Conservation (phyloP, 306 rosid species). For the Sophora flavescens region DNA sequence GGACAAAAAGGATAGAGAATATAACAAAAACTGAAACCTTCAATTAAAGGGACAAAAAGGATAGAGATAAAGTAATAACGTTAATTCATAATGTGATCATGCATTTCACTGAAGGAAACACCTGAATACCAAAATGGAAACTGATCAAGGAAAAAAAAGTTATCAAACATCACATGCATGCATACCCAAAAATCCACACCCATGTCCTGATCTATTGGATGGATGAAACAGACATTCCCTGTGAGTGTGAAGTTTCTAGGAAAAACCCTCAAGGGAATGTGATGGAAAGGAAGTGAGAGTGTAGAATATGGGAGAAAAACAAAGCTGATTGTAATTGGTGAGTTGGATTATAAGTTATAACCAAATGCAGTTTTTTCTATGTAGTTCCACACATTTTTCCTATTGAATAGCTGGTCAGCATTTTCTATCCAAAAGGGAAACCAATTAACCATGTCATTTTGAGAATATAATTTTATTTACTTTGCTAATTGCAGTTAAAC, state of each 20-base stretch:
- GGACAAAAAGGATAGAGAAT: background rate
- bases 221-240: conserved; percentile 48
- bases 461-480: conserved; percentile 28
- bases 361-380: conserved; percentile 6
- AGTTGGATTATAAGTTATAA: conserved; percentile 12
- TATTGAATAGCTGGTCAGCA: conserved; percentile 46
- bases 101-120: background rate
- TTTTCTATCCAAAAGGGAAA: conserved; percentile 17
- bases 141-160: background rate
- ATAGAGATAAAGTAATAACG: background rate
- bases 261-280: conserved; percentile 51
- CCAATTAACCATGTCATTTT: background rate
- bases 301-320: conserved; percentile 16
- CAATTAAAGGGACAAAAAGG: background rate
- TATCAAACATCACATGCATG: background rate
- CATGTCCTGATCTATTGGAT: background rate
- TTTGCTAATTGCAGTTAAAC: conserved; percentile 47
- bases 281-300: conserved; percentile 13
- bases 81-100: background rate
- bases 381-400: conserved; percentile 43
- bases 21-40: background rate
- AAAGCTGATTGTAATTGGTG: conserved; percentile 15
- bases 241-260: conserved; percentile 45
- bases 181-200: conserved; percentile 40
- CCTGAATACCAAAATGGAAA: background rate